Conservation (phyloP, 2,329 filamentous ascomycete species). For the Fusarium pilosicola region DNA sequence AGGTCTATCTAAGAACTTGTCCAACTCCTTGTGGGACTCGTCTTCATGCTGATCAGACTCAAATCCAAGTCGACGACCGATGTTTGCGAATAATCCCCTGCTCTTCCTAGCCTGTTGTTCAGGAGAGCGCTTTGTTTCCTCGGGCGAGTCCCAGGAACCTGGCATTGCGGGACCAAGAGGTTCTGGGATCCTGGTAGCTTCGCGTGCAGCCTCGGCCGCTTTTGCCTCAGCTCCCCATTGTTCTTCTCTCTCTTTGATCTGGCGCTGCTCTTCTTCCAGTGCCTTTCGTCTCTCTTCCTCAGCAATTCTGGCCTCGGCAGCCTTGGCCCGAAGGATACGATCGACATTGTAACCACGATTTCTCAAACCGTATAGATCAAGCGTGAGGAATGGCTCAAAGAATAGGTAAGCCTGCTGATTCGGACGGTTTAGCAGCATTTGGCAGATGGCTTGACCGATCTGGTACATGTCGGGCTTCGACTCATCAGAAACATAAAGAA, state of each 20-base stretch:
- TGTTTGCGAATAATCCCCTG: slow-evolving; percentile 73
- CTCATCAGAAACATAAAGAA: slow-evolving; percentile 79
- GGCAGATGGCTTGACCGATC: slow-evolving; percentile 86
- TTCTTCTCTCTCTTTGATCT: slow-evolving; percentile 66
- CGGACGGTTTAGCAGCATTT: slow-evolving; percentile 80
- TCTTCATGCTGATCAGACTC: slow-evolving; percentile 60
- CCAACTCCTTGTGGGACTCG: slow-evolving; percentile 53
- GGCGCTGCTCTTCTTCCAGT: slow-evolving; percentile 76
- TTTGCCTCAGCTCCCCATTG: slow-evolving; percentile 54
- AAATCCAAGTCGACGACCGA: slow-evolving; percentile 75
- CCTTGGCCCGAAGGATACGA: slow-evolving; percentile 88
- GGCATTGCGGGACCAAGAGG: slow-evolving; percentile 68
- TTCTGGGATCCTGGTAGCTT: slow-evolving; percentile 55
- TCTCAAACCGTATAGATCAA: slow-evolving; percentile 83
- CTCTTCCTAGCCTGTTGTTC: slow-evolving; percentile 53
- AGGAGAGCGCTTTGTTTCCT: slow-evolving; percentile 52
- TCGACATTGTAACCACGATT: slow-evolving; percentile 96
- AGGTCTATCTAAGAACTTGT: slow-evolving; percentile 55
- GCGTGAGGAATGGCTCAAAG: slow-evolving; percentile 88
- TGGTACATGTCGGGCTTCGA: slow-evolving; percentile 85
- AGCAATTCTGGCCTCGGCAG: slow-evolving; percentile 85
- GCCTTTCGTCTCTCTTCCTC: slow-evolving; percentile 83
- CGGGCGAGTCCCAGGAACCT: slow-evolving; percentile 77
- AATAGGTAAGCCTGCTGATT: slow-evolving; percentile 91
- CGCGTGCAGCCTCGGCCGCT: slow-evolving; percentile 51